A percentile compares a stretch with the other conserved stretches of the same genome.
Evolutionary conservation across 352 stramenopile genomes (phyloP).

Genomic region (Globisporangium cylindrosporum): DNA sequence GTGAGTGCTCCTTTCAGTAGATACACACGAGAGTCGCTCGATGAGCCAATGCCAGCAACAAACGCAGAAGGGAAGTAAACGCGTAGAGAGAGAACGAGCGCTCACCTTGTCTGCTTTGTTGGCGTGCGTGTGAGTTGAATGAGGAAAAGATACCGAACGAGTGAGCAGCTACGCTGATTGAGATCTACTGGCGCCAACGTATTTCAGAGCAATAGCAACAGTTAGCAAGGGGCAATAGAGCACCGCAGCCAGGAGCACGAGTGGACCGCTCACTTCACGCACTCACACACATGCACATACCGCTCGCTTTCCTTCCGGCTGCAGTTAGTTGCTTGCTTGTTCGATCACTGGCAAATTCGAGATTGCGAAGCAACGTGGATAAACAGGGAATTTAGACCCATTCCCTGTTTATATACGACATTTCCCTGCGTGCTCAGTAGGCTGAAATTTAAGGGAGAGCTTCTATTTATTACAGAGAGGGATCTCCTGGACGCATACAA

Average conservation of each 20-base stretch:
- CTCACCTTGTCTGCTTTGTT: neutral
- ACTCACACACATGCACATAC: neutral
- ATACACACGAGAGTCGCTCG: neutral
- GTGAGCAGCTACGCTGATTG: constrained; percentile 1
- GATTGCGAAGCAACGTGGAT: constrained; percentile 1
- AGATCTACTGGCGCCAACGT: neutral
- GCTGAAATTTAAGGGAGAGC: no score
- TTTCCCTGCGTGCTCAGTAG: no score
- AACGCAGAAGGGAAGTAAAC: no score
- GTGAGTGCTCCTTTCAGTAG: neutral
- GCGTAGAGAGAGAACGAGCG: neutral
- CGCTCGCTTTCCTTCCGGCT: neutral
- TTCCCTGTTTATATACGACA: no score
- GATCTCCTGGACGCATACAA: no score
- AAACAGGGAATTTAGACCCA: no score
- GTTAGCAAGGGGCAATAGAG: neutral
- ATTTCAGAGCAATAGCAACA: neutral
- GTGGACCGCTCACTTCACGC: neutral
- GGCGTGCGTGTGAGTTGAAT: neutral
- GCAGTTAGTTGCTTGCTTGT: neutral
- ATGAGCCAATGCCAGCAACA: neutral
- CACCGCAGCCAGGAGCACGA: neutral
- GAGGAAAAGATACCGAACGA: neutral
- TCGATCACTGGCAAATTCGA: constrained; percentile 7
- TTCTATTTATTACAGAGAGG: no score